Conservation (phyloP, 345 rosid species). For the Eucalyptus pauciflora region DNA sequence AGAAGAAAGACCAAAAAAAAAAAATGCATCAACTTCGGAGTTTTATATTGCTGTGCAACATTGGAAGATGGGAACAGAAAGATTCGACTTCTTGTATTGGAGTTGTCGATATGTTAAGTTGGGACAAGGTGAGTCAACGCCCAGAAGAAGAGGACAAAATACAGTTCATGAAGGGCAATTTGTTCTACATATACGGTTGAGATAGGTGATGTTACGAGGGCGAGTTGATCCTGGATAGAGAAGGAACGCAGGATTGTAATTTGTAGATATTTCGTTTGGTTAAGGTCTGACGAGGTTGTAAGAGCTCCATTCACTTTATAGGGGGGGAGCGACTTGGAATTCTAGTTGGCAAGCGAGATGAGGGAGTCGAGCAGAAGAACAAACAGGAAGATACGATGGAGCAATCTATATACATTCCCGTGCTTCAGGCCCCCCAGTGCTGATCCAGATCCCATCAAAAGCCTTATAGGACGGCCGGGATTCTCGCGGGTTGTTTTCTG, state of each 20-base stretch:
- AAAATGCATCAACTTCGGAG: no score
- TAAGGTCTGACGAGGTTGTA: background rate
- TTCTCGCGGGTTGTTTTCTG: slow-evolving; percentile 38
- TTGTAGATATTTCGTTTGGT: background rate
- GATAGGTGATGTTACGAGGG: background rate
- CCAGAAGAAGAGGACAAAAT: no score
- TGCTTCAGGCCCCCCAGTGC: slow-evolving; percentile 12
- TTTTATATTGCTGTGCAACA: no score
- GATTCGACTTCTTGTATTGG: no score
- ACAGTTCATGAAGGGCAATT: no score
- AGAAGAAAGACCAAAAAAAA: no score
- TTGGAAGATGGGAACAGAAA: no score
- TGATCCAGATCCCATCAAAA: background rate
- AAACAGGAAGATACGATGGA: slow-evolving; percentile 22
- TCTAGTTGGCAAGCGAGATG: background rate
- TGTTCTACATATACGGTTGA: no score
- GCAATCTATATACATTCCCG: slow-evolving; percentile 35
- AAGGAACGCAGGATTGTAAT: background rate
- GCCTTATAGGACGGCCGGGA: slow-evolving; percentile 21
- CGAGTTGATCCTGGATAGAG: background rate
- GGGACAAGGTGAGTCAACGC: no score
- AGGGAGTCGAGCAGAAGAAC: background rate
- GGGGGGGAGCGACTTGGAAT: background rate
- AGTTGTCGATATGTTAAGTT: no score
- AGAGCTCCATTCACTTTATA: background rate